Evolutionary conservation across 1,284 basidiomycete genomes (phyloP).

Genomic region (Malassezia nana): DNA sequence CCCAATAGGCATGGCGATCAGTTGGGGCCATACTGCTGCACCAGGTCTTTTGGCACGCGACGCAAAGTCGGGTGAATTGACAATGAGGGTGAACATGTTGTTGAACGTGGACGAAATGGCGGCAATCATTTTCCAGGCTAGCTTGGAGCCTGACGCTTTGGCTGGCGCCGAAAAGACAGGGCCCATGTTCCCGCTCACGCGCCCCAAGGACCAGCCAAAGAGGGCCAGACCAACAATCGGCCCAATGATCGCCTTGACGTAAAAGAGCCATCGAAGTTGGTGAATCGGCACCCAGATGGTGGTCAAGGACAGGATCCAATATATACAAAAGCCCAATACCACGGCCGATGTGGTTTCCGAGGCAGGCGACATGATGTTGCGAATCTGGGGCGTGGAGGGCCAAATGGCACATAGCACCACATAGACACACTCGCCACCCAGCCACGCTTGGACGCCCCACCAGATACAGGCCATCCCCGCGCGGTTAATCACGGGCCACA

Average conservation of each 20-base stretch:
- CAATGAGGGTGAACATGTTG: constrained; percentile 20
- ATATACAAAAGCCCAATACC: constrained; percentile 73
- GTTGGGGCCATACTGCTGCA: constrained; percentile 27
- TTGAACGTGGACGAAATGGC: constrained; percentile 2
- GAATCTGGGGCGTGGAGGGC: constrained; percentile 58
- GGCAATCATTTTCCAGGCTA: neutral
- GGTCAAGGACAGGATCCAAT: constrained; percentile 69
- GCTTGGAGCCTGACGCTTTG: neutral
- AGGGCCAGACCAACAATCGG: neutral
- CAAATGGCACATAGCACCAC: constrained; percentile 60
- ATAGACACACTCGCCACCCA: constrained; percentile 66
- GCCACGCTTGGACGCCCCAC: constrained; percentile 23
- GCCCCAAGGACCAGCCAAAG: neutral
- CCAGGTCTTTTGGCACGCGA: constrained; percentile 27
- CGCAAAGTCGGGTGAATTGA: constrained; percentile 36
- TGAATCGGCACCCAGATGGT: constrained; percentile 72
- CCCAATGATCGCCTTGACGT: constrained; percentile 1
- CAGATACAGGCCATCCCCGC: constrained; percentile 66
- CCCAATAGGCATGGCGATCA: constrained; percentile 59
- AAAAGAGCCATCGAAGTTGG: constrained; percentile 68
- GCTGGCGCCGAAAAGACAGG: neutral
- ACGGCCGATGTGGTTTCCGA: constrained; percentile 62
- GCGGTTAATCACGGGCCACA: constrained; percentile 68
- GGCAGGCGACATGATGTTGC: constrained; percentile 61
- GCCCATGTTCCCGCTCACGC: neutral